Base-by-base conservation (phyloP, 208 protist genomes). In the Tritrichomonas foetus region DNA sequence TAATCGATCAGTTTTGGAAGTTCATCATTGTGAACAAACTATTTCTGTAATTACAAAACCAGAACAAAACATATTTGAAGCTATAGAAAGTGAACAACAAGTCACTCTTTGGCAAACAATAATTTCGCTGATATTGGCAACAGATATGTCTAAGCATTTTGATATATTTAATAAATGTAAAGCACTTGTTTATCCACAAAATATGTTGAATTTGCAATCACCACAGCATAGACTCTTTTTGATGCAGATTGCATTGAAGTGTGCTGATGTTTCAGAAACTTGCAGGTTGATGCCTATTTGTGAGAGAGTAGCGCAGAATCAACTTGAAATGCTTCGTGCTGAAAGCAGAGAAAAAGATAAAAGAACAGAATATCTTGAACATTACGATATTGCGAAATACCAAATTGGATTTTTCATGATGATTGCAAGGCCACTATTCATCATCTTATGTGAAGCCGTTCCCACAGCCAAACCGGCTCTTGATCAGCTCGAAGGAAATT, bases 61-160 rank as follows among this genome's bases (percentile, higher is more conserved):
- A n/a, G 78, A 89, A 57, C n/a, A 89, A 49, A 89, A 89, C 30
- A 89, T 89, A 39, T 89, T 89, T 16, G 78, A 89, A 39, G 57
- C 13, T 11, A n/a, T 89, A 0, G 25, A 49, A 14, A 61, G 2
- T 13, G 47, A 89, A 57, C 41, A 89, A n/a, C 39, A 16, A 20
- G 14, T 14, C 13, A 25, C 1, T 39, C 33, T 53, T 3, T 89
- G 78, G 78, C 44, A 89, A 27, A 57, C 57, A n/a, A 57, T 89
- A 9, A 89, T 89, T 57, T 89, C 78, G 5, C 30, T 89, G 16
- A 89, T 89, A 44, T 36, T 89, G 16, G 41, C 41, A 39, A 89
- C 78, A 33, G 47, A 89, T 47, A 89, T 89, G 78, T 13, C 78
- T 0, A 25, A 89, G 39, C 78, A 89, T 39, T 89, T 89, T 47